Evolutionary conservation across 169 alveolate genomes (phyloP), one percentile per base, ranked within the genome.

Genomic region (Plasmodium vivax): DNA sequence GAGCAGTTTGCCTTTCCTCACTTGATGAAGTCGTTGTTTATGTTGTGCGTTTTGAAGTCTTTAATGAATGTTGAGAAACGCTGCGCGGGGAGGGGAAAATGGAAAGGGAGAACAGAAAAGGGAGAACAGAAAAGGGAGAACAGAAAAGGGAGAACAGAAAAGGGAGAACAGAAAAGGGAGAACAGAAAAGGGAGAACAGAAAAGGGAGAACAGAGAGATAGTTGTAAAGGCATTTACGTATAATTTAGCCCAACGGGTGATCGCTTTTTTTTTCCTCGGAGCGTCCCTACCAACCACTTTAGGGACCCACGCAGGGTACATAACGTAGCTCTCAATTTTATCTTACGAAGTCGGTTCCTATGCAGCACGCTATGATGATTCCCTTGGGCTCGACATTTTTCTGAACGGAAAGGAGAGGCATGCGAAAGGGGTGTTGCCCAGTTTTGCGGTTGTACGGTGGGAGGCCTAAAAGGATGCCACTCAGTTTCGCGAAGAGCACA

Each of bases 341-440:
- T 56, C n/a, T 85, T 85, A 85, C 93, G 71, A 85, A 85, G 77
- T 85, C 93, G 38, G 93, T 85, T 56, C 93, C 93, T 19, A 85
- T 74, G 36, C 93, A 85, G 34, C 85, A 74, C 10, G 93, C 93
- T 71, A 85, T 85, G 30, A 85, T 84, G 68, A 77, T 74, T 4
- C 93, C 93, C 38, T 85, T 85, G 19, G 93, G 93, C 6, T 85
- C 87, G 10, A 34, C 41, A 85, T 85, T 68, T 51, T 75, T 85
- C 87, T 85, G 43, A 51, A 77, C 27, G n/a, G 43, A 75, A 85
- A 85, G 80, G 9, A 74, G 77, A 68, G 16, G 7, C n/a, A 85
- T 3, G 71, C n/a, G 19, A 19, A 34, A n/a, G 12, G 23, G 9
- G 16, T 19, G 54, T 43, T 82, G 47, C 27, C 27, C 27, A 23